These are phyloP conservation scores for Myotisia sp. DNA, from an alignment of 2,329 filamentous ascomycete genomes.

Conservation along the genomic window DNA sequence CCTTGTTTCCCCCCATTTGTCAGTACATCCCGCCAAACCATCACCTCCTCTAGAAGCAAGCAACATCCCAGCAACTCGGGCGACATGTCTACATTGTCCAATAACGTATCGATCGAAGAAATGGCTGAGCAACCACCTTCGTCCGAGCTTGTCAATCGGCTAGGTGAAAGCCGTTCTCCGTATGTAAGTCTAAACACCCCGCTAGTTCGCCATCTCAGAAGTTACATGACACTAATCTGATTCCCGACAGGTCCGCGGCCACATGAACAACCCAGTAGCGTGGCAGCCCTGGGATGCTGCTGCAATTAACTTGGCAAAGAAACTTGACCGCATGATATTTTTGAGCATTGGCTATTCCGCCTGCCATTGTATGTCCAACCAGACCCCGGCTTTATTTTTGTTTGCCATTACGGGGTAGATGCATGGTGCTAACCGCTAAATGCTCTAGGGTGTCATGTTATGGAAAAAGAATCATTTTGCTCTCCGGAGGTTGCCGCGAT, in stretches of 20 bases:
- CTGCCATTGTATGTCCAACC: slow-evolving; percentile 61
- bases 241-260: slow-evolving; percentile 48
- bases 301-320: slow-evolving; percentile 60
- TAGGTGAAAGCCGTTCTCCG: slow-evolving; percentile 48
- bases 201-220: too few species aligned
- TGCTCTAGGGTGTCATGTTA: slow-evolving; percentile 62
- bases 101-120: not conserved
- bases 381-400: not conserved
- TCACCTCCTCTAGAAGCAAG: not conserved
- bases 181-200: slow-evolving; percentile 44
- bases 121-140: slow-evolving; percentile 7
- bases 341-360: slow-evolving; percentile 89
- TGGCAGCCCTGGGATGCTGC: slow-evolving; percentile 84
- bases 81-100: slow-evolving; percentile 1
- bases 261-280: slow-evolving; percentile 67
- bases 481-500: slow-evolving; percentile 65
- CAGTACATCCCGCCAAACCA: not conserved
- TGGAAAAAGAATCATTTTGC: slow-evolving; percentile 82
- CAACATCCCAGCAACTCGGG: not conserved
- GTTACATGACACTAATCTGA: not conserved
- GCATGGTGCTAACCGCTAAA: slow-evolving; percentile 11
- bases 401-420: not conserved
- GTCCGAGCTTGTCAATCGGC: slow-evolving; percentile 39
- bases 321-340: slow-evolving; percentile 77
- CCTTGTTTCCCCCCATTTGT: too few species aligned